Percentiles rank a stretch among this genome's conserved stretches.
Conservation (phyloP, 2,329 filamentous ascomycete genomes). For the Beauveria australis region DNA sequence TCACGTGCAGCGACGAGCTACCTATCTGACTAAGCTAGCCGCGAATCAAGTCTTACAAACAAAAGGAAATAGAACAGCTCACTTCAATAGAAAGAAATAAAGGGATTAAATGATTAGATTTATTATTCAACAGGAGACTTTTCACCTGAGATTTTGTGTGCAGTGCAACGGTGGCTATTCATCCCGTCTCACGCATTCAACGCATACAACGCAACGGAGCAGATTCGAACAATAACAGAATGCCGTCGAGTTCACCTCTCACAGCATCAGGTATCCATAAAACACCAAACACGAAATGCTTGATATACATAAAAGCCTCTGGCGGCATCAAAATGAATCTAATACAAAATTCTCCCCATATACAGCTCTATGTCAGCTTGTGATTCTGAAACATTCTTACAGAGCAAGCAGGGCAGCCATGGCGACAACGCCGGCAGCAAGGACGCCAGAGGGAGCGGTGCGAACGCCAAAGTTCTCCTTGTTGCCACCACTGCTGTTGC, state of each 20-base stretch:
- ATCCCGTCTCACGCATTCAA: background rate
- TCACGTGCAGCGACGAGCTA: conserved; percentile 22
- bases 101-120: background rate
- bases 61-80: background rate
- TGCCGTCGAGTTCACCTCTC: conserved; percentile 9
- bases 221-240: conserved; percentile 2
- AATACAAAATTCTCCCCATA: background rate
- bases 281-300: conserved; percentile 12
- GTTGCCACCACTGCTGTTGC: conserved; percentile 10
- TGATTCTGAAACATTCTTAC: conserved; percentile 26
- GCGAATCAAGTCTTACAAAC: no score
- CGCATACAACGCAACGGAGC: background rate
- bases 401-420: conserved; percentile 37
- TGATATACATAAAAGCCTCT: conserved; percentile 11
- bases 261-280: conserved; percentile 8
- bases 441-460: conserved; percentile 30
- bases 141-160: background rate
- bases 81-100: background rate
- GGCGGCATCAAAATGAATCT: conserved; percentile 9
- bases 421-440: conserved; percentile 41
- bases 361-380: background rate
- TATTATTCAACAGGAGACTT: background rate
- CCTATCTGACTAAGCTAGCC: conserved; percentile 6
- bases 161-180: background rate
- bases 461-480: conserved; percentile 30